Percentiles rank a stretch among this genome's conserved stretches.
These are phyloP conservation scores for Niveomyces coronatus DNA, from an alignment of 2,329 filamentous ascomycete genomes.

Conservation along the genomic window DNA sequence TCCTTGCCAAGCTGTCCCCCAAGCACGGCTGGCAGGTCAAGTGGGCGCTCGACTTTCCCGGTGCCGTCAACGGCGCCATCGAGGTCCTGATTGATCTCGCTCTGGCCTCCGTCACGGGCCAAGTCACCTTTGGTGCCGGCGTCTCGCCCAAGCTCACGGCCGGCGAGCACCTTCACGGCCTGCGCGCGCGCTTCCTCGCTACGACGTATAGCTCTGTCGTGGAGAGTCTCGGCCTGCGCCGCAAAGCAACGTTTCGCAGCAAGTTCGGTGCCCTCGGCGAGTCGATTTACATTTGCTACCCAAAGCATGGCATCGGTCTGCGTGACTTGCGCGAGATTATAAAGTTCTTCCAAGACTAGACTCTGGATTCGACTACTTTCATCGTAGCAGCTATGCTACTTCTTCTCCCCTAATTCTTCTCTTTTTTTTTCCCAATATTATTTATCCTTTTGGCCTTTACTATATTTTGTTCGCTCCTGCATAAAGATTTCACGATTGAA, in stretches of 20 bases:
- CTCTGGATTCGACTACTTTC: no score
- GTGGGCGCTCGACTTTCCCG: constrained; percentile 90
- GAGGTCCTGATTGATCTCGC: constrained; percentile 70
- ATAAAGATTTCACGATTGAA: not conserved
- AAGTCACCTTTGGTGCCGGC: constrained; percentile 80
- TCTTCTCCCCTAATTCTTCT: not conserved
- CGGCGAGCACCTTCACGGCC: constrained; percentile 71
- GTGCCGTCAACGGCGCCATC: constrained; percentile 75
- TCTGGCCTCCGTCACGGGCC: constrained; percentile 39
- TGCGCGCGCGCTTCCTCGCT: constrained; percentile 70
- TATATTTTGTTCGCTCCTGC: no score
- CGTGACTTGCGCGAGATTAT: constrained; percentile 76
- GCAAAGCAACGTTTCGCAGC: constrained; percentile 81
- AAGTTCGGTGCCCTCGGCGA: constrained; percentile 83
- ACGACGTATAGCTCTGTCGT: constrained; percentile 76
- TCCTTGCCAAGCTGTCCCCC: constrained; percentile 71
- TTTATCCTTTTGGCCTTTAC: no score
- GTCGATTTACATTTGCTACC: constrained; percentile 82
- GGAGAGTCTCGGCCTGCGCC: constrained; percentile 69
- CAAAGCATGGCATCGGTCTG: constrained; percentile 72
- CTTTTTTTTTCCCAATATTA: not conserved
- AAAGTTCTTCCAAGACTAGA: constrained; percentile 75
- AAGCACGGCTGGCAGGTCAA: constrained; percentile 88
- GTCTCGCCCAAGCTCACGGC: constrained; percentile 64
- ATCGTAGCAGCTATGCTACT: no score